Percentiles rank a stretch among this genome's conserved stretches.
Conservation (phyloP, 2,329 filamentous ascomycete species). For the Neocucurbitaria cava region DNA sequence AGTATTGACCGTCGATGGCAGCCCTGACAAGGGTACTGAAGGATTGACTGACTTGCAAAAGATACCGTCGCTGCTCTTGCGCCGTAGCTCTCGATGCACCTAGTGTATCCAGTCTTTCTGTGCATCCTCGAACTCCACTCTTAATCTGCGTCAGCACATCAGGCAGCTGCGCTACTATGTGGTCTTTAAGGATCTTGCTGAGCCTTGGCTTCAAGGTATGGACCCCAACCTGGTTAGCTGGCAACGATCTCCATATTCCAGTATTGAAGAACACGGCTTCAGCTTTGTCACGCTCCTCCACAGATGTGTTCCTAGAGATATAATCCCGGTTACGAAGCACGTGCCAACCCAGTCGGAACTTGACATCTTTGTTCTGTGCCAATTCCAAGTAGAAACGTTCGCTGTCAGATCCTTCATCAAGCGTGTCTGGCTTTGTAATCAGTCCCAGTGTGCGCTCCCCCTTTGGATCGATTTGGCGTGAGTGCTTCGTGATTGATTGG, state of each 20-base stretch:
- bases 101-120: constrained; percentile 51
- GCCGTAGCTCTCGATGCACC: constrained; percentile 56
- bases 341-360: constrained; percentile 59
- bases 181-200: constrained; percentile 29
- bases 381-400: constrained; percentile 51
- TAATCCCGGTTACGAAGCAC: constrained; percentile 58
- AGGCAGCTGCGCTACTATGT: constrained; percentile 27
- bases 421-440: constrained; percentile 63
- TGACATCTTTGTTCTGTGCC: constrained; percentile 49
- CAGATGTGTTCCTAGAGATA: constrained; percentile 23
- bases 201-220: constrained; percentile 23
- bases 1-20: constrained; percentile 55
- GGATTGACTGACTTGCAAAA: constrained; percentile 52
- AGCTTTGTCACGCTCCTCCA: constrained; percentile 47
- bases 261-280: constrained; percentile 46
- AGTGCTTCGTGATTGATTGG: constrained; percentile 62
- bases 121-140: constrained; percentile 23
- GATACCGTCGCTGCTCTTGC: constrained; percentile 57
- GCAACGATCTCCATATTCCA: constrained; percentile 48
- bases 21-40: constrained; percentile 56
- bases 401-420: constrained; percentile 48
- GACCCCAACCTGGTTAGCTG: constrained; percentile 26
- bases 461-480: constrained; percentile 55
- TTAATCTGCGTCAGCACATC: constrained; percentile 37
- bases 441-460: constrained; percentile 61